Evolutionary conservation across 2,329 filamentous ascomycete species (phyloP), one percentile per base, ranked within the genome.

Genomic region (Stachybotrys chartarum): DNA sequence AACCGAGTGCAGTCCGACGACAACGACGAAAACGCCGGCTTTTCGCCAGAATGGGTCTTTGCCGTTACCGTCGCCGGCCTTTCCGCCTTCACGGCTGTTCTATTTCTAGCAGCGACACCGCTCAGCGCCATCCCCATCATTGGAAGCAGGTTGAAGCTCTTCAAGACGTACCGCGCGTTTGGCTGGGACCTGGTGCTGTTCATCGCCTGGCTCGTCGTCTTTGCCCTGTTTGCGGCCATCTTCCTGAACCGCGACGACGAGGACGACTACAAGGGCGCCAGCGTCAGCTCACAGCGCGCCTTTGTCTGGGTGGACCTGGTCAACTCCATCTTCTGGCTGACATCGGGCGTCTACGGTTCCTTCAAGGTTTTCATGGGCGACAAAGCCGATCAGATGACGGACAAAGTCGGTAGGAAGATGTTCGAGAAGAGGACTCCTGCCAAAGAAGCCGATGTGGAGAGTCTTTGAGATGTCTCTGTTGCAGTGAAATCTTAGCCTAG

Each of bases 271-370:
- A 71, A 78, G 66, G 75, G 73, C 32, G 69, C 66, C 49, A 75
- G 67, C 58, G 75, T 74, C 0, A 58, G 65, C 5, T 53, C 66
- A 7, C 91, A 91, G 88, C 86, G 87, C 71, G 77, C 81, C 58
- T 86, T 86, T 2, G 86, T 89, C 3, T 91, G 86, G 85, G 71
- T 91, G 30, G 86, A 90, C 66, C 66, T 91, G 30, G 75, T 83
- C 35, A 88, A 87, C 60, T 76, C 86, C 68, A 55, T 86, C 24
- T 69, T 91, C 48, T 91, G 88, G 87, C 69, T 85, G 12, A 58
- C 77, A 5, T 76, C 75, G 0, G 75, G 69, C 6, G 63, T 63
- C 6, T 78, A 77, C 44, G 76, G 76, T 31, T 68, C 59, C 51
- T 30, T 71, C 57, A 74, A 73, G 67, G 72, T 69, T 1, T 73